A percentile compares a stretch with the other conserved stretches of the same genome.
These are phyloP conservation scores for Harringtonia aguacate DNA, from an alignment of 2,329 filamentous ascomycete genomes.

Conservation along the genomic window DNA sequence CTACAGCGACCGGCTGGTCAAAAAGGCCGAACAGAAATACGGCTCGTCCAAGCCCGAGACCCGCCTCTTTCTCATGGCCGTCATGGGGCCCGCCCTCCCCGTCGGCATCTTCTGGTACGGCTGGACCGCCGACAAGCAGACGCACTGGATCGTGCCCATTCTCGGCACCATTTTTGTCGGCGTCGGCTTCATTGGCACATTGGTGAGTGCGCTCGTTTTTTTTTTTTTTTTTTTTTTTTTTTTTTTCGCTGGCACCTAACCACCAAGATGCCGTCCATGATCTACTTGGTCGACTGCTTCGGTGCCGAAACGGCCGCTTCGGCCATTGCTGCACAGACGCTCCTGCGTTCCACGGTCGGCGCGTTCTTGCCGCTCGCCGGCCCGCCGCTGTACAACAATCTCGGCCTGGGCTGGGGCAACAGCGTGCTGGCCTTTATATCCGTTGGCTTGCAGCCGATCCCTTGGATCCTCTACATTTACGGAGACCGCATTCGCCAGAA, in stretches of 20 bases:
- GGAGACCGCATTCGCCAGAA: conserved; percentile 13
- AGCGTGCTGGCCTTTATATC: conserved; percentile 26
- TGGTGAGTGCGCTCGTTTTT: conserved; percentile 15
- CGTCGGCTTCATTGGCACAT: conserved; percentile 15
- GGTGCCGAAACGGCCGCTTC: conserved; percentile 39
- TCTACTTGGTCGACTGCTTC: conserved; percentile 52
- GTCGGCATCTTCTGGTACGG: conserved; percentile 25
- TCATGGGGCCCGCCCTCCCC: conserved; percentile 18
- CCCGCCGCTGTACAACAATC: conserved; percentile 39
- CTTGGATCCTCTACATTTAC: conserved; percentile 44
- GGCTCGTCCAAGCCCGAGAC: conserved; percentile 13
- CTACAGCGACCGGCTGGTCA: conserved; percentile 49
- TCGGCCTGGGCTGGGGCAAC: conserved; percentile 37
- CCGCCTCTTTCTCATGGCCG: conserved; percentile 7
- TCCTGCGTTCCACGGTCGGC: conserved; percentile 41
- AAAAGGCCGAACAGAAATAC: conserved; percentile 18
- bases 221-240: too few relatives aligned
- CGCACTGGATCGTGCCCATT: conserved; percentile 22
- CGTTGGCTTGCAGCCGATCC: conserved; percentile 37
- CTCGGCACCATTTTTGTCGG: conserved; percentile 15
- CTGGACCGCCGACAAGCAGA: conserved; percentile 17
- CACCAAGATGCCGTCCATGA: too few relatives aligned
- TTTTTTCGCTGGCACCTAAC: too few relatives aligned
- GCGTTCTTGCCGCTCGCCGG: conserved; percentile 46
- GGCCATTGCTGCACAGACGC: conserved; percentile 50